Percentiles rank a stretch among this genome's conserved stretches.
Conservation (phyloP, 352 stramenopile genomes). For the Pythium guiyangense region DNA sequence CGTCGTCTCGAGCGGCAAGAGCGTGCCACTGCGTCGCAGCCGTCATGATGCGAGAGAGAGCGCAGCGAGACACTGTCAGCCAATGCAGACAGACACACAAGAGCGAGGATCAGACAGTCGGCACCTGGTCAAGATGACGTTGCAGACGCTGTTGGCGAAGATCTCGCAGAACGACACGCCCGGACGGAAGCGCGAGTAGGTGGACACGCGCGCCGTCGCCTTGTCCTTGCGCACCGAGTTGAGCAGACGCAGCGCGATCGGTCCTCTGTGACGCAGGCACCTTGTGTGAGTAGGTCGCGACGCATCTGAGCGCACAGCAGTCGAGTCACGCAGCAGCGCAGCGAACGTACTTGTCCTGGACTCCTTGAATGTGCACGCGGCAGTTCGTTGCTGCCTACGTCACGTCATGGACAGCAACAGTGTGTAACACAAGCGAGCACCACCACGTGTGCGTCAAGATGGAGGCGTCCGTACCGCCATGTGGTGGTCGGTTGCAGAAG, state of each 20-base stretch:
- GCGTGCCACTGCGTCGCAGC: constrained; percentile 93
- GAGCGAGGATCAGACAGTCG: no score
- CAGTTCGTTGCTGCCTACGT: constrained; percentile 68
- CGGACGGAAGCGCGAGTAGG: constrained; percentile 99
- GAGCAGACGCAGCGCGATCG: constrained; percentile 41
- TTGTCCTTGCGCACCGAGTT: constrained; percentile 49
- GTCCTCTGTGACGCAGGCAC: constrained; percentile 19
- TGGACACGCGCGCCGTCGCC: constrained; percentile 84
- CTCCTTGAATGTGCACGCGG: constrained; percentile 88
- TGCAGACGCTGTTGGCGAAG: constrained; percentile 87
- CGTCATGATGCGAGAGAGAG: no score
- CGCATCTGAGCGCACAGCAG: no score
- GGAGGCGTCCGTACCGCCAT: constrained; percentile 56
- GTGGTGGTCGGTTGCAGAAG: constrained; percentile 79
- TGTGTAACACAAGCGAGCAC: neutral
- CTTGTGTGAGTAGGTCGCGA: neutral
- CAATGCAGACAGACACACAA: no score
- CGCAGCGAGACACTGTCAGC: no score
- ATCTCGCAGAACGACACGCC: constrained; percentile 96
- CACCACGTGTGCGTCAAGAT: no score
- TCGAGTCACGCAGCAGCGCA: neutral
- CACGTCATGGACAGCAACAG: neutral
- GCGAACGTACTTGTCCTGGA: constrained; percentile 53
- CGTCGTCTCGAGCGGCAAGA: constrained; percentile 96
- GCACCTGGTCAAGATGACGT: constrained; percentile 83